Base-by-base conservation (phyloP, 2,329 filamentous ascomycete species). In the Monosporascus ibericus region DNA sequence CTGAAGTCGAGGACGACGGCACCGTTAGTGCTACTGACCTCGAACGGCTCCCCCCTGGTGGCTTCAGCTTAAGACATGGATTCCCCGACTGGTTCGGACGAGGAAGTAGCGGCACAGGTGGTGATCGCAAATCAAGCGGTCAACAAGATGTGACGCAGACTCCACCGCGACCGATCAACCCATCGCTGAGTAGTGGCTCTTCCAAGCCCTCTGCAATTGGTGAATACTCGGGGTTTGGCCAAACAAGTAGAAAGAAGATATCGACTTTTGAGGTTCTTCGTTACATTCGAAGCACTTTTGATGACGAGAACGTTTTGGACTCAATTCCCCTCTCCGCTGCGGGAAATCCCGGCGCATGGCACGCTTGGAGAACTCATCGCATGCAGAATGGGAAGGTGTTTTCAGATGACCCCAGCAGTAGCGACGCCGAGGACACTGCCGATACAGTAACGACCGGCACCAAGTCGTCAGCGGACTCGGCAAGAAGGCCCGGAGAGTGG, bases 11-110 rank as follows among this genome's bases (percentile, higher is more conserved):
- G 55, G 85, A 85, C 55, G 80, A 81, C 52, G 89, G 88, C 47
- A 90, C 89, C 0, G 86, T 92, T 56, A 92, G 88, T 67, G 89
- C 90, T 8, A 87, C 85, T 2, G 90, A 96, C 61, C 85, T 90
- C 36, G 89, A 95, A 66, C 78, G 88, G 15, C 74, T 96, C 49
- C 88, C 91, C 0, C 92, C 92, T 0, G 94, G 92, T 2, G 89
- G 90, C 0, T 96, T 96, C 73, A 95, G 88, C 63, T 75, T 97
- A 48, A 83, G 89, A 50, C 89, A 96, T 73, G 92, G 90, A 15
- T 97, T 97, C 66, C 90, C 92, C 1, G 78, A 81, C 50, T 97
- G 92, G 92, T 96, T 95, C 68, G 81, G 83, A n/a, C 75, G 82
- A 40, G 75, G 75, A 3, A 75, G 71, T 48, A 72, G 49, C 57